Evolutionary conservation across 2,329 filamentous ascomycete species (phyloP).

Genomic region (Lecanicillium sp.): DNA sequence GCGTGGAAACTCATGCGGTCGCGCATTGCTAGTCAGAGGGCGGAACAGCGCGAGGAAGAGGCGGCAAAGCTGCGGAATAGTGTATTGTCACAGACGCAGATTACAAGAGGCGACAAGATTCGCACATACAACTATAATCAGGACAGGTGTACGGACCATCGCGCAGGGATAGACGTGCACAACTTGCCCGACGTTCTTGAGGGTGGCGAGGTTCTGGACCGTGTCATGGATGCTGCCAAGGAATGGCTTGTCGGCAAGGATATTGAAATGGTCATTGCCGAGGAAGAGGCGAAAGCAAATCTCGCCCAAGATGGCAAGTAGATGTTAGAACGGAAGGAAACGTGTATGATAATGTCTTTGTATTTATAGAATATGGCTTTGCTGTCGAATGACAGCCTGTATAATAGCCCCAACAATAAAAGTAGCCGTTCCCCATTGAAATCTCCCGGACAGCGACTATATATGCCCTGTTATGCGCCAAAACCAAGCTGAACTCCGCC

Average conservation of each 20-base stretch:
- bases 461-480: too few species aligned
- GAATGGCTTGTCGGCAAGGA: constrained; percentile 71
- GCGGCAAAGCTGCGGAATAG: constrained; percentile 66
- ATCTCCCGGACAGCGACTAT: too few species aligned
- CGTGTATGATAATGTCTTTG: constrained; percentile 5
- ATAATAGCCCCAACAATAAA: too few species aligned
- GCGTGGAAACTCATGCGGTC: constrained; percentile 83
- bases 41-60: constrained; percentile 79
- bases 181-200: constrained; percentile 74
- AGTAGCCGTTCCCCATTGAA: too few species aligned
- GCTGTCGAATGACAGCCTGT: background rate
- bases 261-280: constrained; percentile 62
- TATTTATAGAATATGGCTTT: background rate
- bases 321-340: background rate
- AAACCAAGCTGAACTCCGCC: too few species aligned
- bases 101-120: constrained; percentile 89
- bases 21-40: constrained; percentile 68
- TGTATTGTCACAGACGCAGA: constrained; percentile 70
- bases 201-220: constrained; percentile 63
- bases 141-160: constrained; percentile 80
- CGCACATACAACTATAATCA: constrained; percentile 77
- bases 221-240: constrained; percentile 69
- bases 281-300: constrained; percentile 38
- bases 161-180: constrained; percentile 71
- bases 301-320: background rate